These are phyloP conservation scores for Irpex sp. DNA, from an alignment of 1,284 basidiomycete genomes.

Conservation along the genomic window DNA sequence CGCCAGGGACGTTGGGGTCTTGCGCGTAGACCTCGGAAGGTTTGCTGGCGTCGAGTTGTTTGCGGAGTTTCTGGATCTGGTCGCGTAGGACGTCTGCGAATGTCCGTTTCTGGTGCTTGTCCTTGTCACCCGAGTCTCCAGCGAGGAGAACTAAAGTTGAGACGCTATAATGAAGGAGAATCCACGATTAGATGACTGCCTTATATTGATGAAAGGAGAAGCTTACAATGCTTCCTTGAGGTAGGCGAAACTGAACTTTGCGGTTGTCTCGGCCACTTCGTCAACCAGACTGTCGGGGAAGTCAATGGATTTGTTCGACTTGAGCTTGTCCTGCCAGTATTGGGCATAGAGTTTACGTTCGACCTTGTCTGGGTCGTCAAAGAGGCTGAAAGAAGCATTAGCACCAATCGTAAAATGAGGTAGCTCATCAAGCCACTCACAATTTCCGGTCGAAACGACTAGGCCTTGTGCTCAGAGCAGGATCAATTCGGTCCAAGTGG, in stretches of 20 bases:
- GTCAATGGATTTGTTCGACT: slow-evolving; percentile 50
- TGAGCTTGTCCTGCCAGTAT: slow-evolving; percentile 78
- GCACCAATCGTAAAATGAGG: not conserved
- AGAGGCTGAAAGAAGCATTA: slow-evolving; percentile 37
- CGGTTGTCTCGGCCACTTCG: slow-evolving; percentile 56
- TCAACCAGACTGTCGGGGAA: slow-evolving; percentile 64
- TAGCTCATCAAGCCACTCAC: slow-evolving; percentile 38
- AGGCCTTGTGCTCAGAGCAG: slow-evolving; percentile 69
- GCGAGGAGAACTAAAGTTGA: slow-evolving; percentile 59
- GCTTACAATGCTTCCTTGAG: slow-evolving; percentile 82
- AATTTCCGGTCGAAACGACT: slow-evolving; percentile 85
- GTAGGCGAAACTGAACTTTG: slow-evolving; percentile 76
- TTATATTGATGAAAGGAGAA: not conserved
- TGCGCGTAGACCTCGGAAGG: not conserved
- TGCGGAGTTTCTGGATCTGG: slow-evolving; percentile 57
- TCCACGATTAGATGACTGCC: not conserved
- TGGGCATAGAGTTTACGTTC: slow-evolving; percentile 63
- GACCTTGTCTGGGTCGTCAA: slow-evolving; percentile 60
- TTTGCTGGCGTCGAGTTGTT: slow-evolving; percentile 47
- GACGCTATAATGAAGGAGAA: slow-evolving; percentile 38
- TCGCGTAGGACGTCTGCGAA: slow-evolving; percentile 49
- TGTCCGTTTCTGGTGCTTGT: slow-evolving; percentile 38
- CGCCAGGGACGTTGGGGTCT: not conserved
- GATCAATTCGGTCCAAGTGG: slow-evolving; percentile 76
- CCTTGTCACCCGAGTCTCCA: slow-evolving; percentile 32